Evolutionary conservation across 768 basidiomycete species (phyloP), one percentile per base, ranked within the genome.

Genomic region (Termitomyces eurrhizus): DNA sequence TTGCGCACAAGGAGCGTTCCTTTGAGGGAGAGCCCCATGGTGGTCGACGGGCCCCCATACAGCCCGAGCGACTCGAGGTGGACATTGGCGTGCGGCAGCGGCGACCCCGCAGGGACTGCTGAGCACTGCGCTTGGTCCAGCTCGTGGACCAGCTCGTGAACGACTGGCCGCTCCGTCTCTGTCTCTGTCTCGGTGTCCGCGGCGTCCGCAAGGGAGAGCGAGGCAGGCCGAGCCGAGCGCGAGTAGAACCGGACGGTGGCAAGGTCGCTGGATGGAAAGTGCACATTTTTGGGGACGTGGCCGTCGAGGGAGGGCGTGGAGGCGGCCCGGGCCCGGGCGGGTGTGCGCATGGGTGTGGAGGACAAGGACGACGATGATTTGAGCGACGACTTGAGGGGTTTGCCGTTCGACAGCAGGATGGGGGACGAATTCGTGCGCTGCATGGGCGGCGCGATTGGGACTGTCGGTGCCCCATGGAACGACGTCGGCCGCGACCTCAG

Each of bases 1-100:
- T 98, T 98, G 65, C 88, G 84, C 21, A 94, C 93, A 52, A 93
- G 82, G 58, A 97, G 74, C 8, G 89, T 85, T 7, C 96, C 96
- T 2, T 80, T 76, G 14, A 97, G 80, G 0, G 75, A 71, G 6
- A 62, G 74, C 0, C 41, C 41, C 41, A 29, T 29, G 29, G 29
- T 29, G 29, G 42, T 2, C 0, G 41, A 9, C 18, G 41, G 18
- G 18, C n/a, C 42, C 69, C 62, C 2, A 35, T 58, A n/a, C 44
- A 63, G 68, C 0, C 56, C 39, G 8, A 70, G 57, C 9, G 67
- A 65, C 61, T 77, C 76, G 37, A 77, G 67, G 58, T 72, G 71
- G 45, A 77, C 66, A 58, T 75, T 74, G 26, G 72, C 72, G 36
- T 58, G 55, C 3, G 66, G 59, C 21, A 63, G 35, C 3, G 66